Evolutionary conservation across 1,139 yeast species (phyloP).

Genomic region (Magnusiomyces sp.): DNA sequence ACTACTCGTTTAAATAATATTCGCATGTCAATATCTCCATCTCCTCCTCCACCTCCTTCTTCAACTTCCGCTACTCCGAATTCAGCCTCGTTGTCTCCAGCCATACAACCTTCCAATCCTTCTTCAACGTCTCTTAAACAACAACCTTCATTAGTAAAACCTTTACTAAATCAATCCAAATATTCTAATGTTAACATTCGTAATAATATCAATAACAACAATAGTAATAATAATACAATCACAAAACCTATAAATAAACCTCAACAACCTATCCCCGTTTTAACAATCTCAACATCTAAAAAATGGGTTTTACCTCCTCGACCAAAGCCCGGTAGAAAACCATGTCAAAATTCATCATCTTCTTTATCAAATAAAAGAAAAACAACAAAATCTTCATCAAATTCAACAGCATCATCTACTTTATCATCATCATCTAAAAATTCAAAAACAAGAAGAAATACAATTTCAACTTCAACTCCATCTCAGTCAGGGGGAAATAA

Average conservation of each 20-base stretch:
- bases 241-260: not conserved
- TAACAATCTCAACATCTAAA: constrained; percentile 47
- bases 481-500: not conserved
- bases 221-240: not conserved
- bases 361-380: not conserved
- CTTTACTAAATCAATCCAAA: not conserved
- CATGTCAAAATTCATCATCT: constrained; percentile 45
- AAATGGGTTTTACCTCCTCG: constrained; percentile 90
- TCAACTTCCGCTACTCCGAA: not conserved
- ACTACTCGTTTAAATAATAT: not conserved
- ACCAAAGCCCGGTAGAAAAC: constrained; percentile 86
- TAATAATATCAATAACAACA: not conserved
- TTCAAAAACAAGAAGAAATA: not conserved
- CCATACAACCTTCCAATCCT: not conserved
- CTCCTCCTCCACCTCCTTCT: not conserved
- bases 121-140: not conserved
- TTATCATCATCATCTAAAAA: not conserved
- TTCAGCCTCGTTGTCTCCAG: not conserved
- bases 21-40: not conserved
- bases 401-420: not conserved
- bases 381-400: not conserved
- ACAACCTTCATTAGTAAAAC: not conserved
- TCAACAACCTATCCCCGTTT: not conserved
- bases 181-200: not conserved
- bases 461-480: not conserved